Conservation (phyloP, 331 rosid genomes). For the Quercus phellos region DNA sequence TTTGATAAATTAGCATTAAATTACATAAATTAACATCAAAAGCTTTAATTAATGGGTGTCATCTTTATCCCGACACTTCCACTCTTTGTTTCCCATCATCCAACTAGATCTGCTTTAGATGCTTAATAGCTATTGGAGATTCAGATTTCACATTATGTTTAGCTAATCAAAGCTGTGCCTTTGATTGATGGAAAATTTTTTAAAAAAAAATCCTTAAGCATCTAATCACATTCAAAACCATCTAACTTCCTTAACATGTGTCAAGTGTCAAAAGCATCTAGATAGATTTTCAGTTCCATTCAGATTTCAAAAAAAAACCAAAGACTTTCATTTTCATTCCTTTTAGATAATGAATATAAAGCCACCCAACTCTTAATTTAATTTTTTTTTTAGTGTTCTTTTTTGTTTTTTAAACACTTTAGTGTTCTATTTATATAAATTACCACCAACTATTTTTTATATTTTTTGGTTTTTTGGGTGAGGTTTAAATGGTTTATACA, state of each 20-base stretch:
- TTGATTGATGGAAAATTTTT: conserved; percentile 15
- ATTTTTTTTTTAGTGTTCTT: neutral
- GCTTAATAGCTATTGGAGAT: conserved; percentile 34
- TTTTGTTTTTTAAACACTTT: neutral
- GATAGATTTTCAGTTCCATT: neutral
- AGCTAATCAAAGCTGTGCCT: conserved; percentile 44
- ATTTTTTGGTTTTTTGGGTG: no score
- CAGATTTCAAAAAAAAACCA: conserved; percentile 5
- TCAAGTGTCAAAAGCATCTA: conserved; percentile 14
- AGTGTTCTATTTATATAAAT: no score
- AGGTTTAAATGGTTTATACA: no score
- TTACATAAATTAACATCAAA: conserved; percentile 26
- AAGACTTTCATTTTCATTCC: neutral
- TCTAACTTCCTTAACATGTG: conserved; percentile 14
- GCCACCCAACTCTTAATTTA: conserved; percentile 28
- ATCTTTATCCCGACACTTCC: conserved; percentile 83
- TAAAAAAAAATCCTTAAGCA: neutral
- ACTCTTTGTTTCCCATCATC: conserved; percentile 82
- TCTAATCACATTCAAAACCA: conserved; percentile 15
- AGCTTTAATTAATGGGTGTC: conserved; percentile 66
- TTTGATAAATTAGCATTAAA: conserved; percentile 19
- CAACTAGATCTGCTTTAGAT: conserved; percentile 43
- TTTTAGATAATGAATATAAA: conserved; percentile 13
- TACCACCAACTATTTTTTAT: no score
- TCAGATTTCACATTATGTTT: conserved; percentile 34